Base-by-base conservation (phyloP, 2,329 filamentous ascomycete genomes). In the Phialocephala sp. region DNA sequence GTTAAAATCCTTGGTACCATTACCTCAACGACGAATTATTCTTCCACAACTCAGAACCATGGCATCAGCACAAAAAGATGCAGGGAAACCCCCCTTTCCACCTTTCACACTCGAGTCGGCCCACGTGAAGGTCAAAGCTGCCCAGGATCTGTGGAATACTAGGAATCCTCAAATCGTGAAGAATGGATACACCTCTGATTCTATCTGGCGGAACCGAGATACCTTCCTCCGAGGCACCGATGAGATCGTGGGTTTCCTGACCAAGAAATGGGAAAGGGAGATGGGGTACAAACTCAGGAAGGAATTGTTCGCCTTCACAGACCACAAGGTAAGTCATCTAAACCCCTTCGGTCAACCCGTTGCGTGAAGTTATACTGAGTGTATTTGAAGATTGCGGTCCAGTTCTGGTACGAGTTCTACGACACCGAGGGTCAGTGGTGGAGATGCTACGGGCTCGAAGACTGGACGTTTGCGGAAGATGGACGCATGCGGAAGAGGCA, bases 361-460 rank as follows among this genome's bases (percentile, higher is more conserved):
- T 8, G 22, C 15, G 24, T 24, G 18, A 27, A 3, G 27, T 32
- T 32, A 32, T 18, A 32, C 27, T 54, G 22, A 54, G 22, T 8
- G 62, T 61, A 5, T 41, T 52, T 8, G 4, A 24, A 87, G 78
- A 94, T 94, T 69, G 92, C 92, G 0, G 93, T 96, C 24, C 92
- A 97, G 75, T 96, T 95, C 77, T 96, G 92, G 92, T 76, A 76
- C 54, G 75, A 76, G 60, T 96, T 94, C 73, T 90, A 96, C 77
- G 91, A 94, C 73, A 79, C 79, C 8, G 72, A 82, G 1, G 89
- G 90, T 43, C 88, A 92, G 76, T 97, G 92, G 92, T 94, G 90
- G 84, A 84, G 92, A n/a, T 93, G 90, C 54, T 96, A 96, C 74
- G 93, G 93, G 0, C 84, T 96, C 12, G 90, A 93, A 74, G 89